Percentiles rank a stretch among this genome's conserved stretches.
These are phyloP conservation scores for Raddia distichophylla DNA, from an alignment of 176 grass and related monocot genomes.

Conservation along the genomic window DNA sequence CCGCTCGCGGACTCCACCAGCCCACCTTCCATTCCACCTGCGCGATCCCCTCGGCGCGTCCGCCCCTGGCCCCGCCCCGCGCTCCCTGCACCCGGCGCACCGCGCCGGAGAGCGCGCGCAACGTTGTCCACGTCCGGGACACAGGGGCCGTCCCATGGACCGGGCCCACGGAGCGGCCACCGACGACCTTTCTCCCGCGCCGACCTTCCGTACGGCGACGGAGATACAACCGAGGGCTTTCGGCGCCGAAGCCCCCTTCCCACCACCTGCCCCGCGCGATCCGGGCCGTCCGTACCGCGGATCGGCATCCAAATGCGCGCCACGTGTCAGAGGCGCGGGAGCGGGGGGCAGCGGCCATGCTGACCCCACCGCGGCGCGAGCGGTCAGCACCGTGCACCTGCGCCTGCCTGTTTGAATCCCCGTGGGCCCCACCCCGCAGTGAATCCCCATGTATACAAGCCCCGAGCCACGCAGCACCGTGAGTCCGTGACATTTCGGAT, in stretches of 20 bases:
- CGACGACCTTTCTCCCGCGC: constrained; percentile 49
- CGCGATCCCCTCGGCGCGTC: constrained; percentile 38
- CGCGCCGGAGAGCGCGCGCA: not conserved
- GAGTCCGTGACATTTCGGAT: accelerated
- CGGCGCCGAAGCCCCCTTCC: constrained; percentile 49
- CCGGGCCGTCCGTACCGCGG: not conserved
- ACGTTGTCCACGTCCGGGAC: constrained; percentile 24
- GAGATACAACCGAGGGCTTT: constrained; percentile 59
- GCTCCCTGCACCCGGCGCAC: constrained; percentile 35
- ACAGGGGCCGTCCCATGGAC: not conserved
- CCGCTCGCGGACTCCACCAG: constrained; percentile 43
- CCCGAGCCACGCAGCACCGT: not conserved
- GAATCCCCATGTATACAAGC: constrained; percentile 2
- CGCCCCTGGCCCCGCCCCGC: constrained; percentile 25
- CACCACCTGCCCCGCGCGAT: constrained; percentile 32
- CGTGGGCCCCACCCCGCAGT: constrained; percentile 28
- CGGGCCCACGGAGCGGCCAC: constrained; percentile 8
- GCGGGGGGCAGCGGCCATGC: not conserved
- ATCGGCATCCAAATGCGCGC: not conserved
- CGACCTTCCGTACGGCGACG: constrained; percentile 46
- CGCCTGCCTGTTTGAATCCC: constrained; percentile 53
- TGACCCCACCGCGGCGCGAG: constrained; percentile 50
- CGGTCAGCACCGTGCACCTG: constrained; percentile 34
- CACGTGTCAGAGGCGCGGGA: constrained; percentile 14
- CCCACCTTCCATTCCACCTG: constrained; percentile 47